These are phyloP conservation scores for Ulota crispa DNA, from an alignment of 225 moss, liverwort and hornwort species.

Conservation along the genomic window DNA sequence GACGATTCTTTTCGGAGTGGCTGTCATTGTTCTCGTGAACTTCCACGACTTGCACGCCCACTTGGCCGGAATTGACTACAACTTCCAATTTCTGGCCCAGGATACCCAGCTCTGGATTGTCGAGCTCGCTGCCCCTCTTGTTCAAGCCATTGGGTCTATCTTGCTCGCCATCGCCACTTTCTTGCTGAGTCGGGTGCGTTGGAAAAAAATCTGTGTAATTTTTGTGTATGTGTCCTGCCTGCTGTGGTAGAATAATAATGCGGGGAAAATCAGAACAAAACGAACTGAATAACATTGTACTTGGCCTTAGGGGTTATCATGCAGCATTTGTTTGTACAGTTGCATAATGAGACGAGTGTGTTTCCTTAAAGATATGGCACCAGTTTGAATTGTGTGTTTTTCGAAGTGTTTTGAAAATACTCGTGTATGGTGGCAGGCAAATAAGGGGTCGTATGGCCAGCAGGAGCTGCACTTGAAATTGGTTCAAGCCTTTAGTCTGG, in stretches of 20 bases:
- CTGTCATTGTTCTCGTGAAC: slow-evolving; percentile 50
- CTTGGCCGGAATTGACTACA: slow-evolving; percentile 68
- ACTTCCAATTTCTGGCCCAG: slow-evolving; percentile 35
- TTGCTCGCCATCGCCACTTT: slow-evolving; percentile 54
- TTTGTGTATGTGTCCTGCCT: not conserved
- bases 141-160: slow-evolving; percentile 63
- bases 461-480: slow-evolving; percentile 11
- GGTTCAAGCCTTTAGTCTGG: slow-evolving; percentile 39
- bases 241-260: not conserved
- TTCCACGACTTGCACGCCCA: slow-evolving; percentile 73
- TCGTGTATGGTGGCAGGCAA: slow-evolving; percentile 24
- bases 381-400: not conserved
- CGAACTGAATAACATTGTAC: not conserved
- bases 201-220: too few species aligned
- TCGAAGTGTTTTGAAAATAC: not conserved
- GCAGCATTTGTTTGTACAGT: not conserved
- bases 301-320: not conserved
- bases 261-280: not conserved
- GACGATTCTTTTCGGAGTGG: slow-evolving; percentile 50
- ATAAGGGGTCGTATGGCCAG: slow-evolving; percentile 32
- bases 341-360: not conserved
- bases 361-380: too few species aligned
- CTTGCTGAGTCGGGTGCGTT: slow-evolving; percentile 53
- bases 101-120: slow-evolving; percentile 61
- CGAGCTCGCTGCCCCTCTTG: slow-evolving; percentile 60